Conservation (phyloP, 2,329 filamentous ascomycete genomes). For the Ceratocystiopsis minuta region DNA sequence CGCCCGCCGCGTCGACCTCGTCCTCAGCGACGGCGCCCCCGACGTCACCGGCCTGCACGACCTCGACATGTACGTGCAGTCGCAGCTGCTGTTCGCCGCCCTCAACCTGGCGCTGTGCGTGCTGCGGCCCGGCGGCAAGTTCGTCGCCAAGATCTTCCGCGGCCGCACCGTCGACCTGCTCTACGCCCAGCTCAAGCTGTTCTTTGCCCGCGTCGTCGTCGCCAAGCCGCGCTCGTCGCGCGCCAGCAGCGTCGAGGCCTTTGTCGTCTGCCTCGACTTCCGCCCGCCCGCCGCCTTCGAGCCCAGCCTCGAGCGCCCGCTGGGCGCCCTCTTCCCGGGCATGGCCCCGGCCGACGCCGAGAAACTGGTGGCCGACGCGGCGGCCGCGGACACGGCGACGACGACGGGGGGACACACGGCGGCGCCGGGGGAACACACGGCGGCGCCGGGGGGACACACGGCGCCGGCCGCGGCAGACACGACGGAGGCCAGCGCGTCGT, state of each 20-base stretch:
- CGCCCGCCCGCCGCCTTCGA: conserved; percentile 58
- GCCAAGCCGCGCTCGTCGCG: conserved; percentile 87
- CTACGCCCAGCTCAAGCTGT: conserved; percentile 81
- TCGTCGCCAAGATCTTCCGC: conserved; percentile 95
- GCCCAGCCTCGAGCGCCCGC: conserved; percentile 55
- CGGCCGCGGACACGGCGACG: conserved; percentile 24
- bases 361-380: conserved; percentile 27
- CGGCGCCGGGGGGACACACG: too few species aligned
- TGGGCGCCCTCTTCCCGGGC: conserved; percentile 31
- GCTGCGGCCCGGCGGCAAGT: conserved; percentile 70
- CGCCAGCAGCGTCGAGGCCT: conserved; percentile 93
- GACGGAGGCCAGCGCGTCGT: conserved; percentile 8
- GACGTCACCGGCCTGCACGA: conserved; percentile 95
- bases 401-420: background rate
- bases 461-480: background rate
- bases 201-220: conserved; percentile 74
- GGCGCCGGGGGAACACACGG: too few species aligned
- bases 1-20: conserved; percentile 65
- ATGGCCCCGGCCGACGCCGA: too few species aligned
- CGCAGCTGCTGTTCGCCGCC: conserved; percentile 83
- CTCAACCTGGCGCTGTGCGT: conserved; percentile 88
- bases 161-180: conserved; percentile 90
- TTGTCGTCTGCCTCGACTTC: conserved; percentile 89
- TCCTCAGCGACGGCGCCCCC: conserved; percentile 86
- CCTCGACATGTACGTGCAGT: conserved; percentile 95